These are phyloP conservation scores for Aspergillus sclerotialis DNA, from an alignment of 2,329 filamentous ascomycete species.

Conservation along the genomic window DNA sequence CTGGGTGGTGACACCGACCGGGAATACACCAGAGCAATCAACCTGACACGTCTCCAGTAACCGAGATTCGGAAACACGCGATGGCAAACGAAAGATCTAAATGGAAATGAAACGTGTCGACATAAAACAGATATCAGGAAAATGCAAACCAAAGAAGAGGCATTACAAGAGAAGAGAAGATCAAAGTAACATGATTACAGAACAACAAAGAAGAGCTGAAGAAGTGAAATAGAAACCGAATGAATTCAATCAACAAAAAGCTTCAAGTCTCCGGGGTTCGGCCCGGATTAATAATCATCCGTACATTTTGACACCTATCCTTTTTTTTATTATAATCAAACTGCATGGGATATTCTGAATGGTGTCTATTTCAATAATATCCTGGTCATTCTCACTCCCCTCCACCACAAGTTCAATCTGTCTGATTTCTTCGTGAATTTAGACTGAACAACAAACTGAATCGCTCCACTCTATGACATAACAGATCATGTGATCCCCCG, in stretches of 20 bases:
- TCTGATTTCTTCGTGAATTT: not conserved
- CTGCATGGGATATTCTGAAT: too few relatives aligned
- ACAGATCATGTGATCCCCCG: slow-evolving; percentile 15
- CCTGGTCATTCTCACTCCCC: too few relatives aligned
- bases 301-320: slow-evolving; percentile 12
- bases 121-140: slow-evolving; percentile 5
- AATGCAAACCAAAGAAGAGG: slow-evolving; percentile 1
- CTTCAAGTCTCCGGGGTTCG: slow-evolving; percentile 1
- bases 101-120: slow-evolving; percentile 2
- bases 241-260: not conserved
- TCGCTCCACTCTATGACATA: slow-evolving; percentile 5
- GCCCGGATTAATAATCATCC: slow-evolving; percentile 7
- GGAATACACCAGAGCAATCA: slow-evolving; percentile 8
- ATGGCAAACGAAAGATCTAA: slow-evolving; percentile 1
- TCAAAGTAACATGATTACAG: slow-evolving; percentile 4
- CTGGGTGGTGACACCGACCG: slow-evolving; percentile 6
- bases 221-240: too few relatives aligned
- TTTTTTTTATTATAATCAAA: too few relatives aligned
- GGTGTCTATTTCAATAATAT: too few relatives aligned
- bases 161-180: slow-evolving; percentile 2
- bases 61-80: slow-evolving; percentile 1
- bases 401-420: too few relatives aligned
- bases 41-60: slow-evolving; percentile 24
- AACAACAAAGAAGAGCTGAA: not conserved
- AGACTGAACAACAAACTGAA: slow-evolving; percentile 8